Percentiles rank a stretch among this genome's conserved stretches.
phyloP scores from a whole-genome alignment of 441 rosid species.

The Pelargonium australe region DNA sequence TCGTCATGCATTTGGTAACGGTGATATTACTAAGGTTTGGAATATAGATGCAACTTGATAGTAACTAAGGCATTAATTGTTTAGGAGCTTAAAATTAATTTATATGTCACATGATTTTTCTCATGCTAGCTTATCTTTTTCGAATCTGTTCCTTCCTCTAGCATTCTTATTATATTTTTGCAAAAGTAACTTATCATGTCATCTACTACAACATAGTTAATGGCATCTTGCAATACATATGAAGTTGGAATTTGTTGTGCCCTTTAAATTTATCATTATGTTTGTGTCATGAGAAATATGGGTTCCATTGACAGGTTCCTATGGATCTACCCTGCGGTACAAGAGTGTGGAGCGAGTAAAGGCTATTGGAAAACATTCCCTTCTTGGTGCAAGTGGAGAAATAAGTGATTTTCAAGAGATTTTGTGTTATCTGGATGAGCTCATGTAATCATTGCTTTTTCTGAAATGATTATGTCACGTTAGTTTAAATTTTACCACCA shows the following conservation, averaged over 20 bases:
- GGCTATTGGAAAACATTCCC: constrained; percentile 89
- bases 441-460: constrained; percentile 45
- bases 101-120: background rate
- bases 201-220: background rate
- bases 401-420: constrained; percentile 95
- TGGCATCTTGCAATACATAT: background rate
- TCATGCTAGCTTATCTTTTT: background rate
- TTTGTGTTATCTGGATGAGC: constrained; percentile 76
- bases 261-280: background rate
- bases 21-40: background rate
- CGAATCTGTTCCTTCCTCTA: background rate
- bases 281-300: constrained; percentile 15
- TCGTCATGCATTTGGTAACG: too few species aligned
- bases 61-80: too few species aligned
- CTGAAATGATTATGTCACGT: background rate
- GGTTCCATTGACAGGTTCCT: constrained; percentile 78
- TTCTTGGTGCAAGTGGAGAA: constrained; percentile 95
- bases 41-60: background rate
- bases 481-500: background rate
- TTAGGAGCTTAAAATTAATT: background rate
- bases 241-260: too few species aligned
- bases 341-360: constrained; percentile 82
- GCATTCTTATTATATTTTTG: background rate
- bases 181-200: background rate
- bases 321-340: constrained; percentile 89